A percentile compares a stretch with the other conserved stretches of the same genome.
Conservation (phyloP, 2,329 filamentous ascomycete species). For the Aspergillus phoenicis region DNA sequence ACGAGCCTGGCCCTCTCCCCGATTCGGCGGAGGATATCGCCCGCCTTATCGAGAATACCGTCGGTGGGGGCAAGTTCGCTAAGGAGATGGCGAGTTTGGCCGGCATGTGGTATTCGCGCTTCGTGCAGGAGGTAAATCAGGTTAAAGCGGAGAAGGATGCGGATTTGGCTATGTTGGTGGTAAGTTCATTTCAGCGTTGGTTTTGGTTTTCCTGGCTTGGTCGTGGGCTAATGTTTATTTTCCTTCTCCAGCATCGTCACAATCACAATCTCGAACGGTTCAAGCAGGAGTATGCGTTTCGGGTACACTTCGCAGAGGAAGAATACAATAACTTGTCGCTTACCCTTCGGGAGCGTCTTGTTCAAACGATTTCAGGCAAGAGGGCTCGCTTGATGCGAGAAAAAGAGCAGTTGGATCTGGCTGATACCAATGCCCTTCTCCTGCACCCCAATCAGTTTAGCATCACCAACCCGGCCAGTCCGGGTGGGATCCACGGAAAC, state of each 20-base stretch:
- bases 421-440: slow-evolving; percentile 66
- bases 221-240: slow-evolving; percentile 2
- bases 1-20: slow-evolving; percentile 69
- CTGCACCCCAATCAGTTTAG: slow-evolving; percentile 68
- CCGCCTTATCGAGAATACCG: slow-evolving; percentile 61
- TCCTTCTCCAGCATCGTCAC: slow-evolving; percentile 55
- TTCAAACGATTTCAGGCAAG: slow-evolving; percentile 60
- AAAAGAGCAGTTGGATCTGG: slow-evolving; percentile 68
- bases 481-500: slow-evolving; percentile 61
- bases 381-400: slow-evolving; percentile 62
- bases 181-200: slow-evolving; percentile 48
- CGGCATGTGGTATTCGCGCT: slow-evolving; percentile 81
- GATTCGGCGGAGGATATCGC: slow-evolving; percentile 67
- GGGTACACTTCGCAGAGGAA: slow-evolving; percentile 63
- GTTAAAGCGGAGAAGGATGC: slow-evolving; percentile 85
- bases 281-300: slow-evolving; percentile 60
- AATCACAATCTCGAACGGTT: slow-evolving; percentile 58
- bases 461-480: slow-evolving; percentile 65
- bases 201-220: slow-evolving; percentile 8
- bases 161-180: slow-evolving; percentile 77
- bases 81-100: slow-evolving; percentile 68
- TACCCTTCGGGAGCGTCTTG: slow-evolving; percentile 64
- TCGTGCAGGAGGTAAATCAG: slow-evolving; percentile 83
- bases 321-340: slow-evolving; percentile 62
- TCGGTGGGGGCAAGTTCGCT: slow-evolving; percentile 62